A percentile compares a stretch with the other conserved stretches of the same genome.
phyloP scores from a whole-genome alignment of 192 early-diverging fungal species.

The Backusella morwellensis region DNA sequence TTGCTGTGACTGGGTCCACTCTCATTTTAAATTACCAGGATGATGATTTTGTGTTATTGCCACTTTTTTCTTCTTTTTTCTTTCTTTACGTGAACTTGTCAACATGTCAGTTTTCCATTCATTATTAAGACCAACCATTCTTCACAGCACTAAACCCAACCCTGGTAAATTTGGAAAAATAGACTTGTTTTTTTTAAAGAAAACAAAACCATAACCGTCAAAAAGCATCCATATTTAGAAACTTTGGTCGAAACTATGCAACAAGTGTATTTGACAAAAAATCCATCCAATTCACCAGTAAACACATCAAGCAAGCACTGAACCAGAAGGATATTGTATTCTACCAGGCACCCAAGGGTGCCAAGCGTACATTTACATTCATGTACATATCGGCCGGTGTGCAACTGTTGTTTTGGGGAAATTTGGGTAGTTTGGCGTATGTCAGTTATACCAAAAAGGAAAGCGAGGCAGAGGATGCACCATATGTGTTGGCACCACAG shows the following conservation, averaged over 20 bases:
- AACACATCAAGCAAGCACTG: constrained; percentile 23
- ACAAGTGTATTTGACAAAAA: constrained; percentile 10
- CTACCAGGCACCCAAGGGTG: constrained; percentile 26
- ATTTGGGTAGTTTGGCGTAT: constrained; percentile 38
- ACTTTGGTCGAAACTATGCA: background rate
- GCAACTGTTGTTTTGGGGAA: constrained; percentile 41
- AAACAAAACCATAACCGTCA: background rate
- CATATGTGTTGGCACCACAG: constrained; percentile 28
- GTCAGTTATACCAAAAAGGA: constrained; percentile 28
- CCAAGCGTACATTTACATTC: constrained; percentile 27
- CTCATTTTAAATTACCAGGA: background rate
- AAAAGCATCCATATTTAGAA: background rate
- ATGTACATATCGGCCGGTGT: constrained; percentile 38
- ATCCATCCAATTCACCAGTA: constrained; percentile 16
- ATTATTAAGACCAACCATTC: background rate
- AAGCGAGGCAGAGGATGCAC: constrained; percentile 26
- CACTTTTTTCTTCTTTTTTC: background rate
- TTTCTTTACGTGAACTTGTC: background rate
- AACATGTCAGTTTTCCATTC: background rate
- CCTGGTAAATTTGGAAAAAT: background rate
- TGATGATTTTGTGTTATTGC: background rate
- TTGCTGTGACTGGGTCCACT: background rate
- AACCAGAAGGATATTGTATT: constrained; percentile 26
- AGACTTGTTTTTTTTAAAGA: background rate
- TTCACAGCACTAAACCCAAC: background rate